Percentiles rank a stretch among this genome's conserved stretches.
Conservation (phyloP, 1,284 basidiomycete genomes). For the Irpex sp. region DNA sequence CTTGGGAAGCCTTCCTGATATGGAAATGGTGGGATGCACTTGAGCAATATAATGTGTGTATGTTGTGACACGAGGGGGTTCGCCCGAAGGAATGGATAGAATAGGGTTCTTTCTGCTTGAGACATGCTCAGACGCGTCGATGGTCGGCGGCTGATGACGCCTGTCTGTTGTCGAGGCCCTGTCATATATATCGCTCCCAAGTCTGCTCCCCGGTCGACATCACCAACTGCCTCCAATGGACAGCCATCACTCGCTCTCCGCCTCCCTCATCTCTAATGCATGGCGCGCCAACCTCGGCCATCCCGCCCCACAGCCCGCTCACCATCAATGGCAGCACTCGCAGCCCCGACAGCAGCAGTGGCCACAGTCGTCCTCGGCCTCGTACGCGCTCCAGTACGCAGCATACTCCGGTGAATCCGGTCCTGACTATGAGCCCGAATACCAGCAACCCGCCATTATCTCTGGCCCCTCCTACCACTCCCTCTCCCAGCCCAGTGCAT, state of each 20-base stretch:
- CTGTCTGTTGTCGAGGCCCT: neutral
- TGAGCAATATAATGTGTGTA: neutral
- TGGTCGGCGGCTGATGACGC: no score
- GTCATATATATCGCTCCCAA: neutral
- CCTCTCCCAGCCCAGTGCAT: constrained; percentile 2
- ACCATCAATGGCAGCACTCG: neutral
- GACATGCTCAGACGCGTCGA: no score
- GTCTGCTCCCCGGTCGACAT: neutral
- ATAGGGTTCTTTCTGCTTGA: no score
- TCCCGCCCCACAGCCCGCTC: neutral
- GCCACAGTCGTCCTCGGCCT: neutral
- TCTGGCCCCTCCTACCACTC: neutral
- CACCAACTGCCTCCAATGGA: neutral
- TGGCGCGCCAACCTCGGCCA: neutral
- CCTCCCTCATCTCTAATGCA: neutral
- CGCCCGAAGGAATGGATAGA: no score
- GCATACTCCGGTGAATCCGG: neutral
- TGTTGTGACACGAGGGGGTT: neutral
- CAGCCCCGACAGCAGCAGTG: neutral
- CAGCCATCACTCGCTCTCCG: neutral
- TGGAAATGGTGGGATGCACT: neutral
- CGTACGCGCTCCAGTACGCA: neutral
- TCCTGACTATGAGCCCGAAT: neutral
- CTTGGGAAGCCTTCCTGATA: neutral
- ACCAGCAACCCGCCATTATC: neutral